Evolutionary conservation across 345 rosid species (phyloP), one percentile per base, ranked within the genome.

Genomic region (Carallia brachiata): DNA sequence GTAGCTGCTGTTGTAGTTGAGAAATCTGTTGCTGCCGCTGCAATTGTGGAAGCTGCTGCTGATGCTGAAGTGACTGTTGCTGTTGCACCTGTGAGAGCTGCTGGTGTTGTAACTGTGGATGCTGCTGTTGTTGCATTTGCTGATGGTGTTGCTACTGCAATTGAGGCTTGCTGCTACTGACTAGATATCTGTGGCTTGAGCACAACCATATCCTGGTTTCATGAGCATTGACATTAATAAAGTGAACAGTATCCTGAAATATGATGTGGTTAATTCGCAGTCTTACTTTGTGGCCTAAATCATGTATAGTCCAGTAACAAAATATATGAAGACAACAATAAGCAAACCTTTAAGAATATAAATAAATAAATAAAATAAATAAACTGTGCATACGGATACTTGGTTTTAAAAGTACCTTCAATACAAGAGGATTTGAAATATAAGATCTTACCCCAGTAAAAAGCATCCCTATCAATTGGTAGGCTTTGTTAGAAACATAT

Each of bases 401-500:
- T 48, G 28, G 32, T 48, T 12, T 48, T 28, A 28, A 15, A 59
- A 57, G 27, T 23, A 27, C 17, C 47, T 23, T 7, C 1, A 28
- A 10, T 28, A 6, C 16, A 7, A 39, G 7, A 27, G 17, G 16
- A 39, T 7, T 10, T 1, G 52, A 55, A 39, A 4, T 6, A 44
- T 7, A 48, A 53, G 54, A 67, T 63, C 93, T 90, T 78, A 91
- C 97, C 92, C 96, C 94, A 61, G 97, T 97, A 64, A 92, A 95
- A 74, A 95, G 96, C 99, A 90, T 90, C 73, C 97, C 99, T 75
- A 89, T 92, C 85, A 92, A 84, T 79, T 94, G 97, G 80, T 76
- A 92, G 58, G 97, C 96, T 74, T 95, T 92, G 87, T 92, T 97
- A 54, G 94, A 89, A 70, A 90, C 93, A n/a, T 96, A 92, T 59